Evolutionary conservation across 257 asterid genomes (phyloP).

Genomic region (Nicotiana tomentosiformis): DNA sequence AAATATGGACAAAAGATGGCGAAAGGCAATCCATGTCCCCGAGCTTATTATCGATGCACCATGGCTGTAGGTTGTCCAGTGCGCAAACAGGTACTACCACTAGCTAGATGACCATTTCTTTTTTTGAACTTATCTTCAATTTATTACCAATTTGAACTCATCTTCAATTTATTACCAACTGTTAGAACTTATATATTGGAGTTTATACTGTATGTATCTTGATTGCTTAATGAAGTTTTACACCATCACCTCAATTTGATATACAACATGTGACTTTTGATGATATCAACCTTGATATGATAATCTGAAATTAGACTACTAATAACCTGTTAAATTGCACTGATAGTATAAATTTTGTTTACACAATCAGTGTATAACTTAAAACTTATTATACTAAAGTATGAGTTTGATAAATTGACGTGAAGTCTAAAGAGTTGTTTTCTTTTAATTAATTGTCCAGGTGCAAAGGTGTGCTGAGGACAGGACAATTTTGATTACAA

Average conservation of each 20-base stretch:
- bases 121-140: neutral
- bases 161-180: neutral
- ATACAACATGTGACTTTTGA: neutral
- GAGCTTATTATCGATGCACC: constrained; percentile 89
- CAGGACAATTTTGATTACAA: constrained; percentile 46
- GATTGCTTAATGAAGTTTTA: too few relatives aligned
- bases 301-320: neutral
- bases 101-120: neutral
- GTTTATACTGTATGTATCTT: too few relatives aligned
- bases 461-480: constrained; percentile 79
- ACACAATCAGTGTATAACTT: neutral
- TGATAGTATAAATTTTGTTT: too few relatives aligned
- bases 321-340: too few relatives aligned
- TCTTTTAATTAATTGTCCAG: constrained; percentile 12
- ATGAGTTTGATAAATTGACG: neutral
- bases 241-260: too few relatives aligned
- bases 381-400: neutral
- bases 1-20: constrained; percentile 98
- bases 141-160: neutral
- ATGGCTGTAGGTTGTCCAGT: constrained; percentile 97
- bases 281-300: neutral
- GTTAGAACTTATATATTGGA: too few relatives aligned
- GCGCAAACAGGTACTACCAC: constrained; percentile 62
- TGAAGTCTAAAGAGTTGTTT: neutral
- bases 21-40: constrained; percentile 92